phyloP scores from a whole-genome alignment of 2,329 filamentous ascomycete genomes.

The Aspergillus arachidicola region DNA sequence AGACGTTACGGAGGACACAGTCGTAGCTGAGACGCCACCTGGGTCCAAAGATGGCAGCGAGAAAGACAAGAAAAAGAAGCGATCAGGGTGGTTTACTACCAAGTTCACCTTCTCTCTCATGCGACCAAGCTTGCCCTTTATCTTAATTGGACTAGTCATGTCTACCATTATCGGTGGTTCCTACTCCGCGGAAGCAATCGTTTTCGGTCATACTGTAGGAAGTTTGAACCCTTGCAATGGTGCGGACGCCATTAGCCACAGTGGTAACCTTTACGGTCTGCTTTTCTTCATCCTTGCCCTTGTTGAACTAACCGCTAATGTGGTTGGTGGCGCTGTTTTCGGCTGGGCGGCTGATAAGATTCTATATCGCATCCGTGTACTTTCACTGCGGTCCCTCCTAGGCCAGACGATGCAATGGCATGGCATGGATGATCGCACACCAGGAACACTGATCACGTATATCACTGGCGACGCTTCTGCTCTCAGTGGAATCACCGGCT shows the following conservation, averaged over 20 bases:
- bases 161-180: constrained; percentile 58
- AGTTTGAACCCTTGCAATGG: constrained; percentile 58
- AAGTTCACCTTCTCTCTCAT: constrained; percentile 42
- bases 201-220: constrained; percentile 62
- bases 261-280: constrained; percentile 57
- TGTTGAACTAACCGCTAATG: constrained; percentile 61
- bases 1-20: constrained; percentile 25
- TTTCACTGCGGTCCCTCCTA: constrained; percentile 65
- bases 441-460: constrained; percentile 63
- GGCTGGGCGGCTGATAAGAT: constrained; percentile 64
- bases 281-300: constrained; percentile 62
- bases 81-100: constrained; percentile 27
- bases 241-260: constrained; percentile 49
- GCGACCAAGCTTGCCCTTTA: constrained; percentile 46
- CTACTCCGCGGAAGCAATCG: constrained; percentile 58
- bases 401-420: constrained; percentile 71
- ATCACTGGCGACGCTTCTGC: constrained; percentile 71
- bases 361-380: constrained; percentile 62
- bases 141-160: constrained; percentile 55
- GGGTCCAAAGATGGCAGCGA: constrained; percentile 16
- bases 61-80: constrained; percentile 20
- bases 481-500: constrained; percentile 68
- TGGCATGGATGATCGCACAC: constrained; percentile 63
- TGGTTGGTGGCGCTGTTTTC: constrained; percentile 60
- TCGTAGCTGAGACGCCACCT: constrained; percentile 15